Base-by-base conservation (phyloP, 345 rosid genomes). In the Hypericum perforatum region DNA sequence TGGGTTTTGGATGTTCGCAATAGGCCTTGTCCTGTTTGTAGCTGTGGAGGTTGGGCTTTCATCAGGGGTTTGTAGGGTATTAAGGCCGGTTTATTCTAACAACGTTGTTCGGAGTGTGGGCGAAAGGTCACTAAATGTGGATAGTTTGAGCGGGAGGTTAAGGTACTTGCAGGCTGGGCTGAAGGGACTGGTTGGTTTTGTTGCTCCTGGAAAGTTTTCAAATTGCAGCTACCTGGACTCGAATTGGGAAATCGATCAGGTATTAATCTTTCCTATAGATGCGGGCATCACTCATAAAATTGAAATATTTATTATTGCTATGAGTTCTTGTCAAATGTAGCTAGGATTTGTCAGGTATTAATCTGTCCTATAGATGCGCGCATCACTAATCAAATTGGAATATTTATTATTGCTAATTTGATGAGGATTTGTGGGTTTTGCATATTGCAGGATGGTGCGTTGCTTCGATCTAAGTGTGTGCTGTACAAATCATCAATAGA, bases 191-290 rank as follows among this genome's bases (percentile, higher is more conserved):
- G 32, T 4, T 22, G 32, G 1, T 11, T 45, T 77, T 65, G 76
- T 13, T 56, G 52, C 56, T 49, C 58, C 49, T 49, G 72, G 56
- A 11, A 61, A 61, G 66, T 54, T 78, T 29, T 74, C 69, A 0
- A 84, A 82, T 59, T 88, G 91, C 59, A 74, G 80, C 72, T 58
- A 41, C 52, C 54, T 41, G 43, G 56, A 72, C 59, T 77, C 94
- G 11, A 52, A 22, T 6, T 92, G 97, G 98, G 57, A 72, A 62
- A 64, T 84, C 62, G 61, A 62, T 62, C 82, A 85, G 95, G 98
- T 89, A 7, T 46, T 0, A 7, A 2, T 3, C 7, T 1, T 6
- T 50, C 13, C 5, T 7, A n/a, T 15, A 13, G 6, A 51, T 51
- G 11, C 37, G 7, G 0, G n/a, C 2, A n/a, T 36, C 36, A 13